phyloP scores from a whole-genome alignment of 2,329 filamentous ascomycete genomes.

The Alternaria triticina region DNA sequence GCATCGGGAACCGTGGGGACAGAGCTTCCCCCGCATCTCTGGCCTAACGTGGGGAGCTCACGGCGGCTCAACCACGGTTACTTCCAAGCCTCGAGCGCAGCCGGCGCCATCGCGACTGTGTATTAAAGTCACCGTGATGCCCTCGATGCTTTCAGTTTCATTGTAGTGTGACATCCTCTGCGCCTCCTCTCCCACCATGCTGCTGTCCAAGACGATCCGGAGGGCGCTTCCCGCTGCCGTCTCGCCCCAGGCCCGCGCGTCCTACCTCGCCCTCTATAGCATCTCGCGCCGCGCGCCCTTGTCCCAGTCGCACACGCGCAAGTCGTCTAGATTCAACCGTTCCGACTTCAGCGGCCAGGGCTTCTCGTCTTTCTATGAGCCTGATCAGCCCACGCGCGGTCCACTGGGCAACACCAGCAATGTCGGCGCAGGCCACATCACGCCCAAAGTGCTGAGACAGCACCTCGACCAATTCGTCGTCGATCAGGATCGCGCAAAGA shows the following conservation, averaged over 20 bases:
- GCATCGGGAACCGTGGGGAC: conserved; percentile 9
- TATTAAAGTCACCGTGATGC: conserved; percentile 15
- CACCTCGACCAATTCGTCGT: conserved; percentile 96
- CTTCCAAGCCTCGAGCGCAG: conserved; percentile 5
- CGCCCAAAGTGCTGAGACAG: conserved; percentile 75
- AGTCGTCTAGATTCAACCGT: conserved; percentile 59
- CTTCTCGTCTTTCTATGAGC: conserved; percentile 68
- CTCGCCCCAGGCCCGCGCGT: conserved; percentile 49
- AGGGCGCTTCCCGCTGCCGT: conserved; percentile 36
- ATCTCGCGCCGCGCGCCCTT: conserved; percentile 26
- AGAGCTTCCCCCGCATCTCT: conserved; percentile 21
- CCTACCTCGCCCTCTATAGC: conserved; percentile 47
- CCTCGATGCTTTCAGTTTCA: neutral
- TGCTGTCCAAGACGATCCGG: conserved; percentile 28
- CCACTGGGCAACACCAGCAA: conserved; percentile 66
- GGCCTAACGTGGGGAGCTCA: conserved; percentile 34
- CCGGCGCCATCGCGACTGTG: conserved; percentile 4
- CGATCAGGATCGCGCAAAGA: conserved; percentile 92
- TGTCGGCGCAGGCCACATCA: conserved; percentile 64
- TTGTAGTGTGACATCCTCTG: conserved; percentile 2
- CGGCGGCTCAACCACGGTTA: conserved; percentile 21
- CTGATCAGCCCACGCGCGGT: conserved; percentile 65
- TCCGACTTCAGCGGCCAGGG: conserved; percentile 68
- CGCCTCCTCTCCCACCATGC: conserved; percentile 22
- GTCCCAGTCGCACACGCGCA: conserved; percentile 30